Percentiles rank a stretch among this genome's conserved stretches.
Evolutionary conservation across 192 early-diverging fungal genomes (phyloP).

Genomic region (Coemansia sp.): DNA sequence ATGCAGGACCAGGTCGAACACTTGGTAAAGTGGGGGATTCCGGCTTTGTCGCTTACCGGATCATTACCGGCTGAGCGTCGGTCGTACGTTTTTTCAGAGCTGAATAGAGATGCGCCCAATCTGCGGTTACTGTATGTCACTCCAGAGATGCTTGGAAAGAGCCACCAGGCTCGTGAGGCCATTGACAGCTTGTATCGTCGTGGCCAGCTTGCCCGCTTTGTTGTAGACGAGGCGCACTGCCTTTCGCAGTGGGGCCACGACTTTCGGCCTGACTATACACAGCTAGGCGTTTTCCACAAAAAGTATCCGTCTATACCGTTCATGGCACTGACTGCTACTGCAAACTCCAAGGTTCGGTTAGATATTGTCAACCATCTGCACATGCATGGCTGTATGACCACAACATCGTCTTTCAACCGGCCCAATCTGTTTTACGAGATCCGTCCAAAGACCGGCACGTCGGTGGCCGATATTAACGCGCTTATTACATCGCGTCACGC

Average conservation of each 20-base stretch:
- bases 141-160: conserved; percentile 80
- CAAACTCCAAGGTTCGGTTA: conserved; percentile 83
- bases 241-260: conserved; percentile 97
- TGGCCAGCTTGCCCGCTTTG: conserved; percentile 80
- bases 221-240: conserved; percentile 97
- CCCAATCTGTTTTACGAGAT: conserved; percentile 81
- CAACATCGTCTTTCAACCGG: conserved; percentile 90
- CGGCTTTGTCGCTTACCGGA: conserved; percentile 67
- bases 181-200: conserved; percentile 62
- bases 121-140: conserved; percentile 84
- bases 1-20: conserved; percentile 92
- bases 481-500: conserved; percentile 67
- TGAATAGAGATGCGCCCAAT: conserved; percentile 50
- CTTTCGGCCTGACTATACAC: conserved; percentile 91
- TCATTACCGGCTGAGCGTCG: conserved; percentile 56
- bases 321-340: conserved; percentile 96
- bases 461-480: conserved; percentile 72
- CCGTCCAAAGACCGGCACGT: conserved; percentile 61
- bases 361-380: conserved; percentile 78
- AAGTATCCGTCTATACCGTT: conserved; percentile 78
- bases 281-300: conserved; percentile 65
- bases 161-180: conserved; percentile 58
- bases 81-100: conserved; percentile 60
- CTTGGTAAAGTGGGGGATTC: conserved; percentile 67
- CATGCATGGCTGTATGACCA: conserved; percentile 67